A percentile compares a stretch with the other conserved stretches of the same genome.
These are phyloP conservation scores for Hirsutella thompsonii DNA, from an alignment of 2,329 filamentous ascomycete species.

Conservation along the genomic window DNA sequence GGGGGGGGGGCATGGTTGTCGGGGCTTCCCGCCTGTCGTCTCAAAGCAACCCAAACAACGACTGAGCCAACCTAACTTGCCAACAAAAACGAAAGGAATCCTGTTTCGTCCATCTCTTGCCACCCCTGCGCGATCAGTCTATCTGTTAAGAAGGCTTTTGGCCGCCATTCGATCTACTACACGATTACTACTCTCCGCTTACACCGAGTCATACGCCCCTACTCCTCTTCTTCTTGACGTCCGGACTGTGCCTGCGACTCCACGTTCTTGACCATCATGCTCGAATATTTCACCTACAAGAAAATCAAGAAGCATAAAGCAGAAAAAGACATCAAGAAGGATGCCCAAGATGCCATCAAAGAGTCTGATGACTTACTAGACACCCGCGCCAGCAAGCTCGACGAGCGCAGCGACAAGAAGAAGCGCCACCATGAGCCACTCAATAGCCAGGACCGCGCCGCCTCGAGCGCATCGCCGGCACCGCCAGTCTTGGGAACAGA, in stretches of 20 bases:
- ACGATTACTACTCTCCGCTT: too few relatives aligned
- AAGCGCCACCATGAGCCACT: slow-evolving; percentile 4
- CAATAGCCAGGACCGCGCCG: slow-evolving; percentile 1
- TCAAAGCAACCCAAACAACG: not conserved
- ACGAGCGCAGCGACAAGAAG: slow-evolving; percentile 1
- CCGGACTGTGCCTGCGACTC: too few relatives aligned
- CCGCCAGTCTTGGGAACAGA: slow-evolving; percentile 38
- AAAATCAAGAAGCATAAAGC: slow-evolving; percentile 48
- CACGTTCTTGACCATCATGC: slow-evolving; percentile 37
- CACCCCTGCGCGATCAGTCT: too few relatives aligned
- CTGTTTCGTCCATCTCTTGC: too few relatives aligned
- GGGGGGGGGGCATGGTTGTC: too few relatives aligned
- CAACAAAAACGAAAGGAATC: too few relatives aligned
- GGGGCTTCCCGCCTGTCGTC: not conserved
- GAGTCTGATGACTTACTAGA: slow-evolving; percentile 2
- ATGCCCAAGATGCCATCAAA: slow-evolving; percentile 4
- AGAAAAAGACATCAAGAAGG: slow-evolving; percentile 24
- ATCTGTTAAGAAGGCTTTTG: too few relatives aligned
- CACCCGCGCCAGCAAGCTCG: not conserved
- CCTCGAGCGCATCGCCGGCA: not conserved
- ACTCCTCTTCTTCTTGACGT: too few relatives aligned
- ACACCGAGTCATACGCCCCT: too few relatives aligned
- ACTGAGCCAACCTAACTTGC: not conserved
- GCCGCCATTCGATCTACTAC: too few relatives aligned
- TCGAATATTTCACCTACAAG: slow-evolving; percentile 50